Conservation (phyloP, 768 basidiomycete genomes). For the Gloeostereum incarnatum region DNA sequence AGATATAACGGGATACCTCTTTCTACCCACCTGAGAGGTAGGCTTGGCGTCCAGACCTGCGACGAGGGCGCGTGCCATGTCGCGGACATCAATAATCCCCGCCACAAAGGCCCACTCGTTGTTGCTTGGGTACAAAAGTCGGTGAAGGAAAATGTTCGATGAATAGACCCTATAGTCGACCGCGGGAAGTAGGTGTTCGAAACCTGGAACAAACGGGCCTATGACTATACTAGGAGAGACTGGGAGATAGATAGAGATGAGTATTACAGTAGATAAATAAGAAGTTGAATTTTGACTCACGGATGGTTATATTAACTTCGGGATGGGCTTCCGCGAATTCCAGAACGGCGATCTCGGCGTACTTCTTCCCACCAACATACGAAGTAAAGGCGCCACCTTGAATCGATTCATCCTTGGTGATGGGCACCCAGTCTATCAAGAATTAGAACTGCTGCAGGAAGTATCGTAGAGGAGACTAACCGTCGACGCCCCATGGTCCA, state of each 20-base stretch:
- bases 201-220: slow-evolving; percentile 5
- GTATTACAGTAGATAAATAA: neutral
- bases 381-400: slow-evolving; percentile 2
- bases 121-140: slow-evolving; percentile 4
- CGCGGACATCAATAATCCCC: slow-evolving; percentile 5
- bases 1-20: slow-evolving; percentile 1
- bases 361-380: slow-evolving; percentile 18
- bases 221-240: slow-evolving; percentile 5
- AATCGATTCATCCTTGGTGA: slow-evolving; percentile 3
- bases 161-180: slow-evolving; percentile 1
- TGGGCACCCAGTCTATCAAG: slow-evolving; percentile 3
- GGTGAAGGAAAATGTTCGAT: slow-evolving; percentile 5
- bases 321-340: slow-evolving; percentile 16
- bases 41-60: slow-evolving; percentile 4
- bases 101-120: slow-evolving; percentile 1
- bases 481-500: slow-evolving; percentile 6
- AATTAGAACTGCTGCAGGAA: neutral
- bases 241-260: neutral
- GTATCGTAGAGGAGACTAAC: neutral
- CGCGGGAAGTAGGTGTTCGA: slow-evolving; percentile 4
- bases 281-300: neutral
- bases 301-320: slow-evolving; percentile 2
- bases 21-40: neutral
- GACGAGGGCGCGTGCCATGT: slow-evolving; percentile 5
- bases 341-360: slow-evolving; percentile 17